Evolutionary conservation across 2,329 filamentous ascomycete genomes (phyloP).

Genomic region (Penicillium hordei): DNA sequence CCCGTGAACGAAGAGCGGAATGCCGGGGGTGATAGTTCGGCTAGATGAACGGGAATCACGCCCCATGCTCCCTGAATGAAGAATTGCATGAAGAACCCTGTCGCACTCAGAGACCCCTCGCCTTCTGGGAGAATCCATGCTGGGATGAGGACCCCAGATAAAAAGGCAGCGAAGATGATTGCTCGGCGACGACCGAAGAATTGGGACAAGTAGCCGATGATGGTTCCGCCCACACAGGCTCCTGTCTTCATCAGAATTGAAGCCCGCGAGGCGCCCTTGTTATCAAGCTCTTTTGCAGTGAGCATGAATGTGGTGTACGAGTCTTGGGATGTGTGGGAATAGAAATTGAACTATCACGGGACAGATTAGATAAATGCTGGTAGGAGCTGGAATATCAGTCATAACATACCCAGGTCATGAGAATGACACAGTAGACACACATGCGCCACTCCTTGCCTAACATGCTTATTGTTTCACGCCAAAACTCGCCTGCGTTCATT

Average conservation of each 20-base stretch:
- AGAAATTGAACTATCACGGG: conserved; percentile 58
- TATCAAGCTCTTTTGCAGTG: conserved; percentile 66
- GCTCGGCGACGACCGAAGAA: conserved; percentile 66
- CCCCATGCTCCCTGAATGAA: conserved; percentile 71
- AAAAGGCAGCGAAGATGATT: conserved; percentile 61
- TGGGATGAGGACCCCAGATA: conserved; percentile 67
- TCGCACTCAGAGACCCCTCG: conserved; percentile 30
- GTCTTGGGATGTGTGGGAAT: conserved; percentile 78
- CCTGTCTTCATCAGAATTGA: conserved; percentile 81
- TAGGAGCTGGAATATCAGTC: neutral
- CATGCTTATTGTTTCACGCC: conserved; percentile 68
- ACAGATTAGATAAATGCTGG: neutral
- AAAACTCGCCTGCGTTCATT: conserved; percentile 56
- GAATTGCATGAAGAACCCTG: conserved; percentile 56
- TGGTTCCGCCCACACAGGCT: conserved; percentile 60
- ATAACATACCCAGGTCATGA: conserved; percentile 64
- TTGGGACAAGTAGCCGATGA: conserved; percentile 68
- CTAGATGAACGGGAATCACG: conserved; percentile 70
- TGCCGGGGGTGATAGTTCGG: conserved; percentile 70
- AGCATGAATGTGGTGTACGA: conserved; percentile 80
- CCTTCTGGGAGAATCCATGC: conserved; percentile 63
- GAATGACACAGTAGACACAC: conserved; percentile 71
- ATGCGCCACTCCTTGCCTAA: conserved; percentile 70
- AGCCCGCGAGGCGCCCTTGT: conserved; percentile 65
- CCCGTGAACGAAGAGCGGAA: conserved; percentile 70